phyloP scores from a whole-genome alignment of 306 rosid genomes.

The Dryas octopetala region DNA sequence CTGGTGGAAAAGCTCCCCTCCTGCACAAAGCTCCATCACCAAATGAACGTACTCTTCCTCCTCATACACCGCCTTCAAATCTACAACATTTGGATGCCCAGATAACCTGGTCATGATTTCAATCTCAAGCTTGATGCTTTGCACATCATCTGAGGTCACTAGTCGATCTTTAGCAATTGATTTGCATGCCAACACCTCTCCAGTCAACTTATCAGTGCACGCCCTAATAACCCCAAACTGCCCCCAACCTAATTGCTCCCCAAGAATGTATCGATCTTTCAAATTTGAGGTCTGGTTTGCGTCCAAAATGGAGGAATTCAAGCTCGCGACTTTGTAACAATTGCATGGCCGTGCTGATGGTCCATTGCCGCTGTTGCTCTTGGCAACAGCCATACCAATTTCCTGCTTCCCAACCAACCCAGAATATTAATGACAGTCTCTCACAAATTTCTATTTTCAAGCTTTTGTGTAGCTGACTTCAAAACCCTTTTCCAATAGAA shows the following conservation, averaged over 20 bases:
- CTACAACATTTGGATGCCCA: conserved; percentile 85
- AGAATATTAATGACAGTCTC: conserved; percentile 26
- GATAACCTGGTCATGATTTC: conserved; percentile 85
- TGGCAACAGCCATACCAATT: conserved; percentile 73
- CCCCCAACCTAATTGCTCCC: conserved; percentile 81
- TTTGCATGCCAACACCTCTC: conserved; percentile 83
- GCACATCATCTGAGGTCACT: conserved; percentile 67
- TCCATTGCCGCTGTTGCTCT: conserved; percentile 42
- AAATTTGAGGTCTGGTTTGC: conserved; percentile 49
- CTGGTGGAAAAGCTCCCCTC: conserved; percentile 81
- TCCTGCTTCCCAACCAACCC: conserved; percentile 31
- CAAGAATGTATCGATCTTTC: conserved; percentile 64
- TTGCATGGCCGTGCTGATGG: conserved; percentile 42
- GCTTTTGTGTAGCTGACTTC: neutral
- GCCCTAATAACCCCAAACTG: conserved; percentile 76
- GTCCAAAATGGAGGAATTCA: conserved; percentile 61
- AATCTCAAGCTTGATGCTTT: conserved; percentile 80
- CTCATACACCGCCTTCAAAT: conserved; percentile 86
- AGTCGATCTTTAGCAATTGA: conserved; percentile 78
- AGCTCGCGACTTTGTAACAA: conserved; percentile 58
- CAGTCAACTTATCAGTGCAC: conserved; percentile 61
- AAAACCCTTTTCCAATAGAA: conserved; percentile 4
- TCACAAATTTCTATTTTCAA: conserved; percentile 10
- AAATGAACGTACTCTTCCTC: conserved; percentile 78
- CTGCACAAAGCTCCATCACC: conserved; percentile 97